Base-by-base conservation (phyloP, 306 rosid genomes). In the Acacia melanoxylon region DNA sequence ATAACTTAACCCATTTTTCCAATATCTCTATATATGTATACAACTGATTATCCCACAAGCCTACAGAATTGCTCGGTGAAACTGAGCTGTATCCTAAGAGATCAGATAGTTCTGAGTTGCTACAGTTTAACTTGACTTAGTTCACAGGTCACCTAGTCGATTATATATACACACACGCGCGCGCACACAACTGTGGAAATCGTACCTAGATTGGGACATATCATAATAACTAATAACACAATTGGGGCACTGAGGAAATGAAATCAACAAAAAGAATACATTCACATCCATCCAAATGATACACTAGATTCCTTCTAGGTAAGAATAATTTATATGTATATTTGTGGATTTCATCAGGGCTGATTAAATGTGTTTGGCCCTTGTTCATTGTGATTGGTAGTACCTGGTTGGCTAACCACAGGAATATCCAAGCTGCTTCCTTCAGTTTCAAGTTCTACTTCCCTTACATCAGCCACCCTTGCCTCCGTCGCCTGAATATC, bases 401-500 rank as follows among this genome's bases (percentile, higher is more conserved):
- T 71, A 69, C 44, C 85, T 14, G 97, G 97, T 80, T 83, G 97
- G 93, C 91, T 92, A 78, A 96, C 92, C 79, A 90, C 98, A 59
- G 94, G 90, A 76, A 96, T 96, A 85, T 96, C 99, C 83, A 94
- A 89, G 89, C 99, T 96, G 88, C 85, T 96, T 77, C 91, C 88
- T 82, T 90, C 94, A 29, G 92, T 82, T 86, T 93, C 91, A 0
- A 93, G 84, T 14, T 89, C 88, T 4, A 96, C 90, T 89, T 94
- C 98, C 91, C 99, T 88, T 51, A 96, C 99, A 45, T 92, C 99
- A 12, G 98, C 93, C 76, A 93, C 90, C 85, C 94, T 95, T 37
- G 97, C 87, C 63, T 96, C 98, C 24, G 96, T 94, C 12, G 99
- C 97, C 83, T 90, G 98, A 90, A 93, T 92, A 84, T 96, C 98